These are phyloP conservation scores for Fagus sylvatica DNA, from an alignment of 306 rosid species.

Conservation along the genomic window DNA sequence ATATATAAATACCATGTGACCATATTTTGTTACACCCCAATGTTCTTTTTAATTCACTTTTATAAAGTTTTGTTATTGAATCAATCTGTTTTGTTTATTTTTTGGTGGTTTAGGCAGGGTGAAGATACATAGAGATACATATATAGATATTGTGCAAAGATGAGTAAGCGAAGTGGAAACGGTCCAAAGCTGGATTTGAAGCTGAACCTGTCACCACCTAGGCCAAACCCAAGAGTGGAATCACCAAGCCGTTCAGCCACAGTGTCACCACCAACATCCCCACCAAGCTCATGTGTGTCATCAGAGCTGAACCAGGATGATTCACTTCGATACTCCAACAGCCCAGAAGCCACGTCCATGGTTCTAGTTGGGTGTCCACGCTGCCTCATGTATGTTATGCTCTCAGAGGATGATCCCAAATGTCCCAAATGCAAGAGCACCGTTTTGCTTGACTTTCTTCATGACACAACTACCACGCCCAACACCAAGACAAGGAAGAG, in stretches of 20 bases:
- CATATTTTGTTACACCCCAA: not conserved
- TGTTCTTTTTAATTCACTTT: not conserved
- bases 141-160: constrained; percentile 16
- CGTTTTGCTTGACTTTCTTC: constrained; percentile 75
- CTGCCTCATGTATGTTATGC: constrained; percentile 95
- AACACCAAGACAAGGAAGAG: constrained; percentile 44
- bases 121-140: not conserved
- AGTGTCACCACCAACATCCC: constrained; percentile 69
- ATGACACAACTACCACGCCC: constrained; percentile 41
- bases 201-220: constrained; percentile 86
- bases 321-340: constrained; percentile 43
- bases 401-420: constrained; percentile 68
- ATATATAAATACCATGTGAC: not conserved
- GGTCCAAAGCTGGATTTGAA: constrained; percentile 78
- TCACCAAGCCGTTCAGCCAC: constrained; percentile 65
- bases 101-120: not conserved
- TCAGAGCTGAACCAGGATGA: constrained; percentile 67
- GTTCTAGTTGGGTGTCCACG: constrained; percentile 81
- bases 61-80: not conserved
- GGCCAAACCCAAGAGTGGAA: constrained; percentile 43
- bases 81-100: not conserved
- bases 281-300: constrained; percentile 81
- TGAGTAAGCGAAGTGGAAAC: constrained; percentile 71
- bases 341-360: constrained; percentile 78
- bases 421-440: constrained; percentile 98